These are phyloP conservation scores for Macroventuria anomochaeta DNA, from an alignment of 2,329 filamentous ascomycete genomes.

Conservation along the genomic window DNA sequence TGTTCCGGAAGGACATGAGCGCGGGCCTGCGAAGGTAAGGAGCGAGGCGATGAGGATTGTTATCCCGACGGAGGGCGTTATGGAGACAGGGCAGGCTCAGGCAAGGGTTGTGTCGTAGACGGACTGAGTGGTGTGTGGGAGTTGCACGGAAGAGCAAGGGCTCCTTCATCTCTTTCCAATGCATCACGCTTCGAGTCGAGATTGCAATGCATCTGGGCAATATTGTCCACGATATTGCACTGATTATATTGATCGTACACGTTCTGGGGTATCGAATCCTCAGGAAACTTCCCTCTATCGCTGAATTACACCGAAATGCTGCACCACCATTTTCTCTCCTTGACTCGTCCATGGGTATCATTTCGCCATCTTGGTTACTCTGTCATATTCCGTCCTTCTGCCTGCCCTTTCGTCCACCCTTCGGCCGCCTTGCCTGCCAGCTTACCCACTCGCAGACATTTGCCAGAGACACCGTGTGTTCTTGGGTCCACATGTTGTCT, in stretches of 20 bases:
- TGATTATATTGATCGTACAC: neutral
- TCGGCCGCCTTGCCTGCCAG: too few relatives aligned
- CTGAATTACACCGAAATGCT: neutral
- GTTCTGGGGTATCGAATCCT: conserved; percentile 8
- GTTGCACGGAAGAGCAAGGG: too few relatives aligned
- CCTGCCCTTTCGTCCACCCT: too few relatives aligned
- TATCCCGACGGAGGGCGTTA: conserved; percentile 32
- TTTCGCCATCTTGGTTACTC: conserved; percentile 3
- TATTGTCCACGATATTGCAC: too few relatives aligned
- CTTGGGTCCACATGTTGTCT: too few relatives aligned
- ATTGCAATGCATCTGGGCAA: too few relatives aligned
- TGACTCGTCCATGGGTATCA: conserved; percentile 11
- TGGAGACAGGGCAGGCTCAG: conserved; percentile 33
- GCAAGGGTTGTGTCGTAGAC: neutral
- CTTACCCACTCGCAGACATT: too few relatives aligned
- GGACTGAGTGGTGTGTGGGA: neutral
- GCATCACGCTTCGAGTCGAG: too few relatives aligned
- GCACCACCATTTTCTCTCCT: neutral
- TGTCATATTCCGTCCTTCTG: too few relatives aligned
- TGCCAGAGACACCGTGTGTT: too few relatives aligned
- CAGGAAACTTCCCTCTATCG: conserved; percentile 2
- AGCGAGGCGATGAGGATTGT: conserved; percentile 39
- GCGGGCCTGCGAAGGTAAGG: conserved; percentile 41
- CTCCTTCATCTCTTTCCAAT: too few relatives aligned
- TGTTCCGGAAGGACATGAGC: conserved; percentile 30